phyloP scores from a whole-genome alignment of 2,329 filamentous ascomycete species.

The Hortaea sp. region DNA sequence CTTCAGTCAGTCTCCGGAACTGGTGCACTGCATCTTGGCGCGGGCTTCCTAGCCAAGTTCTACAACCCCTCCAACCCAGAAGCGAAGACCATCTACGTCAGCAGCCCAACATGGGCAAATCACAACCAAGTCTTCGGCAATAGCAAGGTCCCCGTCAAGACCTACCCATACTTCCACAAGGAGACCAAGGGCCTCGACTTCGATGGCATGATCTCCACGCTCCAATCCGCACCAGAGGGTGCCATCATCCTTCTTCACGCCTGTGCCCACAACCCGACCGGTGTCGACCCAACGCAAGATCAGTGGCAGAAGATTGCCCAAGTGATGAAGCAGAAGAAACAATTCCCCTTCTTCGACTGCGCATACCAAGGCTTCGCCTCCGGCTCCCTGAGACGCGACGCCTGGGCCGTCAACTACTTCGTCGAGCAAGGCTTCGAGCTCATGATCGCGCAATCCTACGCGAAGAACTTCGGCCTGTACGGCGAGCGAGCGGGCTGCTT shows the following conservation, averaged over 20 bases:
- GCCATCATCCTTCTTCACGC: constrained; percentile 88
- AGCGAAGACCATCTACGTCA: constrained; percentile 71
- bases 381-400: constrained; percentile 73
- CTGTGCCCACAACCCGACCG: constrained; percentile 96
- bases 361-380: constrained; percentile 98
- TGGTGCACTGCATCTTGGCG: constrained; percentile 86
- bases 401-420: constrained; percentile 90
- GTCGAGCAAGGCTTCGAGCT: constrained; percentile 76
- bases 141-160: constrained; percentile 64
- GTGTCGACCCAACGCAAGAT: constrained; percentile 84
- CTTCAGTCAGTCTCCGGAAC: constrained; percentile 96
- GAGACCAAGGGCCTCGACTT: constrained; percentile 86
- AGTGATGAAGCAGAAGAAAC: constrained; percentile 64
- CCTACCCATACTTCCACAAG: constrained; percentile 90
- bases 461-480: constrained; percentile 67
- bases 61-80: constrained; percentile 53
- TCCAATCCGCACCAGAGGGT: constrained; percentile 61
- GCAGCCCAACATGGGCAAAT: constrained; percentile 94
- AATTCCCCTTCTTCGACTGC: constrained; percentile 97
- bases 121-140: constrained; percentile 98
- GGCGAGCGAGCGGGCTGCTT: constrained; percentile 94
- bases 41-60: constrained; percentile 88
- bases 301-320: constrained; percentile 88
- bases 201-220: constrained; percentile 67
- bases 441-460: constrained; percentile 43